Conservation (phyloP, 768 basidiomycete species). For the Boletus edulis region DNA sequence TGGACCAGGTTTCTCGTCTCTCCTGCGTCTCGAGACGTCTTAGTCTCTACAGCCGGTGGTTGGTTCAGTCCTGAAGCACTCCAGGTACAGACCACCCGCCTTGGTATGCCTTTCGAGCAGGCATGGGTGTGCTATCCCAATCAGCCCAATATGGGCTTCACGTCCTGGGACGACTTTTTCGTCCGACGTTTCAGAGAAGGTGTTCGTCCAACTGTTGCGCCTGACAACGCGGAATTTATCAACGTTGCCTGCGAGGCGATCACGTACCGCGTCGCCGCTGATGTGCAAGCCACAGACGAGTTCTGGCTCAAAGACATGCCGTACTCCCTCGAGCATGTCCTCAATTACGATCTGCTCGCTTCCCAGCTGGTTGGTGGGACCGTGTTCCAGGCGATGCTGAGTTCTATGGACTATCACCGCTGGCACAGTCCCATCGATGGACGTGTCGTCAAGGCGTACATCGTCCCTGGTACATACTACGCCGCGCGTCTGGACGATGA, state of each 20-base stretch:
- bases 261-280: constrained; percentile 38
- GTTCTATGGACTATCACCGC: constrained; percentile 55
- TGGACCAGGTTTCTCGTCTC: constrained; percentile 50
- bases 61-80: constrained; percentile 47
- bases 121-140: constrained; percentile 41
- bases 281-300: constrained; percentile 40
- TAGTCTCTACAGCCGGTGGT: constrained; percentile 37
- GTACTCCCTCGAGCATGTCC: constrained; percentile 58
- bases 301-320: constrained; percentile 65
- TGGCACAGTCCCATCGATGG: constrained; percentile 61
- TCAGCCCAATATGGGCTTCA: constrained; percentile 41
- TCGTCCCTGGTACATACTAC: constrained; percentile 53
- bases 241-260: constrained; percentile 54
- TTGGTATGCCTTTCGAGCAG: constrained; percentile 32
- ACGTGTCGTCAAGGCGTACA: constrained; percentile 36
- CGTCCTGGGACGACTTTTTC: constrained; percentile 58
- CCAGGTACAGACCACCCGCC: background rate
- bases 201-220: background rate
- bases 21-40: constrained; percentile 40
- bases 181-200: constrained; percentile 26
- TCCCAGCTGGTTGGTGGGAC: constrained; percentile 48
- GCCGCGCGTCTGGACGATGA: constrained; percentile 32
- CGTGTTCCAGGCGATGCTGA: constrained; percentile 57
- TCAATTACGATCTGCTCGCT: constrained; percentile 40
- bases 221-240: constrained; percentile 33